Evolutionary conservation across 2,329 filamentous ascomycete species (phyloP), one percentile per base, ranked within the genome.

Genomic region (Colletotrichum liaoningense): DNA sequence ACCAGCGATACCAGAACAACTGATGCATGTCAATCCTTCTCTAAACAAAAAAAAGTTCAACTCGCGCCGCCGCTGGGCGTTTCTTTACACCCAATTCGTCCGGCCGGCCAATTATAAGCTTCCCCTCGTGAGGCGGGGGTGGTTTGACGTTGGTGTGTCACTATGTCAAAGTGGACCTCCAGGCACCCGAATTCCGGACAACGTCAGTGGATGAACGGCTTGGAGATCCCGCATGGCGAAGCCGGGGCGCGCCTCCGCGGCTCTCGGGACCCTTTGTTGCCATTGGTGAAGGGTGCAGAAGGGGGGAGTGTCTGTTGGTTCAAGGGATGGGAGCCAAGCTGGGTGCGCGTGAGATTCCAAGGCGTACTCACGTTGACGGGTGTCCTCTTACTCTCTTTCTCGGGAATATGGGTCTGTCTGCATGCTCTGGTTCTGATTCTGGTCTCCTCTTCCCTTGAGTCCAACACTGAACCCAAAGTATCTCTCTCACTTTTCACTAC

Each of bases 141-240:
- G 62, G 28, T 24, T 28, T 64, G 11, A 16, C 16, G 33, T 38
- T 28, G 52, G 42, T 60, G 46, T 38, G 42, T 46, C 38, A 19
- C 38, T 42, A 30, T 35, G 22, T 35, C 8, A 12, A 22, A 16
- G 59, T 68, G 58, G 58, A 63, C 33, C 60, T 73, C 67, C 26
- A 73, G 70, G 70, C 70, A 73, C 55, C 70, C 59, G 63, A 46
- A 73, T 70, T 73, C 67, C 55, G 67, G 22, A 62, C 22, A 49
- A 64, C 55, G 26, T 73, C 55, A 70, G 59, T 73, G 70, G 67
- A 22, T 35, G 24, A 67, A 24, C 24, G 28, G 5, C 14, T 24
- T 56, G 46, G 28, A 28, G 46, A 55, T 42, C 28, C n/a, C 63
- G 42, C 28, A 33, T 30, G 35, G 63, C 33, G 42, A 16, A 60